These are phyloP conservation scores for Trametes cubensis DNA, from an alignment of 768 basidiomycete species.

Conservation along the genomic window DNA sequence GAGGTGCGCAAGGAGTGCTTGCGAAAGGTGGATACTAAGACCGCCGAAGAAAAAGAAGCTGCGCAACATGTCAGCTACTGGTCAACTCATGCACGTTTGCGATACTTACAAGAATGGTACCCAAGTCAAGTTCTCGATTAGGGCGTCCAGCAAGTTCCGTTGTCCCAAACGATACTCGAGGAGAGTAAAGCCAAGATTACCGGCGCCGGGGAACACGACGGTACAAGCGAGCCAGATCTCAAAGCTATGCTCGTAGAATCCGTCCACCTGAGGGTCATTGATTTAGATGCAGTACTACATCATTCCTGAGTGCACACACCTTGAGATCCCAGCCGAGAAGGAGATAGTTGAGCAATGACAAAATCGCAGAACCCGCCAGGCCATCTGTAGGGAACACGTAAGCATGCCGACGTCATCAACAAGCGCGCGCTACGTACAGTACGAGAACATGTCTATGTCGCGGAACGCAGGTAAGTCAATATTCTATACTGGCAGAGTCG, in stretches of 20 bases:
- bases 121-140: conserved; percentile 64
- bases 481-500: rapidly evolving
- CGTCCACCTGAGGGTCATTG: conserved; percentile 49
- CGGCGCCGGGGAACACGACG: conserved; percentile 67
- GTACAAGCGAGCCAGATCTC: conserved; percentile 76
- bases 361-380: conserved; percentile 60
- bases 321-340: conserved; percentile 46
- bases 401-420: background rate
- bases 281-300: background rate
- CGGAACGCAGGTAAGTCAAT: background rate
- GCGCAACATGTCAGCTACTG: background rate
- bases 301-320: conserved; percentile 35
- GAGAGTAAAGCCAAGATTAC: conserved; percentile 69
- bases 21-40: conserved; percentile 53
- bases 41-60: conserved; percentile 61
- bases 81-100: too few relatives aligned
- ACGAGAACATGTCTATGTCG: conserved; percentile 46
- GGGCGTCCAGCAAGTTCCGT: conserved; percentile 48
- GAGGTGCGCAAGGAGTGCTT: conserved; percentile 56
- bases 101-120: conserved; percentile 71
- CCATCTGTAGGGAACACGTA: conserved; percentile 42
- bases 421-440: conserved; percentile 32
- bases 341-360: conserved; percentile 71
- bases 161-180: conserved; percentile 72
- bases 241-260: conserved; percentile 70